phyloP scores from a whole-genome alignment of 371 early-diverging fungal genomes.

The Mucor racemosus region DNA sequence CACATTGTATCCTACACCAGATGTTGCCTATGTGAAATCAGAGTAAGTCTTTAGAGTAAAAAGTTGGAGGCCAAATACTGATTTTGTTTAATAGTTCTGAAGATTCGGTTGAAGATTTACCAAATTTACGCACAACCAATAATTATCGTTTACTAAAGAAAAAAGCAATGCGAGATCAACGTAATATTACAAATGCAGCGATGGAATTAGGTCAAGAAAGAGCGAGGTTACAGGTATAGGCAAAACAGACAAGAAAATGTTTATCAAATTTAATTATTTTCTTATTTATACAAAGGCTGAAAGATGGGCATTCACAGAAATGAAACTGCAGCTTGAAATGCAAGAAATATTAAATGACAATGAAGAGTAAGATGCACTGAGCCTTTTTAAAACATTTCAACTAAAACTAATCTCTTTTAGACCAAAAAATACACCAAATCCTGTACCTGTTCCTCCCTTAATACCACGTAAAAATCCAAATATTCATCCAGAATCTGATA shows the following conservation, averaged over 20 bases:
- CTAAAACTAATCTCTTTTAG: neutral
- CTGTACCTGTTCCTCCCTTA: neutral
- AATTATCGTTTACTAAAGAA: conserved; percentile 12
- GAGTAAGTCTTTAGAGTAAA: conserved; percentile 30
- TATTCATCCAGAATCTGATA: neutral
- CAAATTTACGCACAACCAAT: conserved; percentile 15
- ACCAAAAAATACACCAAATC: neutral
- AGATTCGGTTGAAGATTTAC: conserved; percentile 30
- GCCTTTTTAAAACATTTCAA: neutral
- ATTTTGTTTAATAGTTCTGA: conserved; percentile 28
- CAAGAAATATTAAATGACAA: conserved; percentile 26
- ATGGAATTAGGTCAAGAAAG: conserved; percentile 44
- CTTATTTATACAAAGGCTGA: conserved; percentile 29
- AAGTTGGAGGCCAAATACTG: neutral
- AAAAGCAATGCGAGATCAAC: conserved; percentile 30
- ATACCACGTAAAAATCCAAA: neutral
- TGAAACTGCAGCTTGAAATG: conserved; percentile 35
- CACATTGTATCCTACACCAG: conserved; percentile 24
- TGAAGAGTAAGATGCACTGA: neutral
- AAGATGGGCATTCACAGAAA: conserved; percentile 44
- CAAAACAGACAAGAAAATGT: neutral
- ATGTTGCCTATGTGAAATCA: conserved; percentile 21
- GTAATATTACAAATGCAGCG: conserved; percentile 39
- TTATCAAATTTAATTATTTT: neutral
- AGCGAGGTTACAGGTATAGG: conserved; percentile 29